Evolutionary conservation across 2,329 filamentous ascomycete genomes (phyloP).

Genomic region (Fusarium decemcellulare): DNA sequence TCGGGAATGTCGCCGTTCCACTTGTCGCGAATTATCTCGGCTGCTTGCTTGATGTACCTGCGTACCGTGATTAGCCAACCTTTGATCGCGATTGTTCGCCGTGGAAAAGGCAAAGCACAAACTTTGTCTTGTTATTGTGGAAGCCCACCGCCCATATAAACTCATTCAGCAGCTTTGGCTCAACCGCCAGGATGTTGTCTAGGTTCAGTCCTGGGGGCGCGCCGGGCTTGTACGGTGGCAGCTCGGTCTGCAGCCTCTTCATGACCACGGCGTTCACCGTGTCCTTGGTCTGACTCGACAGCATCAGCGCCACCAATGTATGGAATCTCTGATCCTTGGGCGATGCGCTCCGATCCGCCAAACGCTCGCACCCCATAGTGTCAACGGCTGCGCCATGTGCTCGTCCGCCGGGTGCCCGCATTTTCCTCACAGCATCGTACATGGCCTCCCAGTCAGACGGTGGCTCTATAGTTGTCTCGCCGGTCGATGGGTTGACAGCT

Average conservation of each 20-base stretch:
- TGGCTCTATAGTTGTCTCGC: conserved; percentile 62
- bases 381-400: conserved; percentile 88
- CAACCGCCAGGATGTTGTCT: conserved; percentile 81
- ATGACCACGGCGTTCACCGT: conserved; percentile 90
- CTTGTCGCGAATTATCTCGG: conserved; percentile 78
- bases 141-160: conserved; percentile 91
- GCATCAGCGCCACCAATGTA: conserved; percentile 89
- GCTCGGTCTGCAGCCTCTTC: conserved; percentile 80
- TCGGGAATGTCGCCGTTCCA: conserved; percentile 84
- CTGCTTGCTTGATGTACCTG: conserved; percentile 79
- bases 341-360: conserved; percentile 69
- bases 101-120: conserved; percentile 19
- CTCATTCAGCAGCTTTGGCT: conserved; percentile 75
- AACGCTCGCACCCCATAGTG: conserved; percentile 93
- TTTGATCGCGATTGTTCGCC: neutral
- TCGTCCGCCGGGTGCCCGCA: conserved; percentile 72
- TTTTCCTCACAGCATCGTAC: conserved; percentile 82
- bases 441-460: conserved; percentile 88
- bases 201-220: conserved; percentile 74
- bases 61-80: conserved; percentile 31
- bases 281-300: conserved; percentile 94
- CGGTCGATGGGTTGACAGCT: conserved; percentile 57
- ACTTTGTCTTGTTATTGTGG: conserved; percentile 92
- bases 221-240: conserved; percentile 66
- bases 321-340: conserved; percentile 80